Base-by-base conservation (phyloP, 2,329 filamentous ascomycete species). In the Colletotrichum tropicicola region DNA sequence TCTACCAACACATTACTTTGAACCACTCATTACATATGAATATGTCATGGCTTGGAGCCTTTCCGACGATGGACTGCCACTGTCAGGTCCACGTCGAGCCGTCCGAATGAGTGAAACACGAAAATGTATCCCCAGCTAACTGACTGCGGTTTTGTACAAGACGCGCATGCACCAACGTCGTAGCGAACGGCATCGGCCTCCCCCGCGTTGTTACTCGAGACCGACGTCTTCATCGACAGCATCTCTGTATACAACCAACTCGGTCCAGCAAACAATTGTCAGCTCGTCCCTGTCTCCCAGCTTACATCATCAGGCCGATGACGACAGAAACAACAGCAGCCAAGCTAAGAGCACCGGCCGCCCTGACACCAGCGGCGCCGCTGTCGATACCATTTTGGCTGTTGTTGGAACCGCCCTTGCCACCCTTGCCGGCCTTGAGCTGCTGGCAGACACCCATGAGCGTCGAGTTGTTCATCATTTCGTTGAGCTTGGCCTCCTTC, bases 401-500 rank as follows among this genome's bases (percentile, higher is more conserved):
- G 28, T 53, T 55, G 27, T 44, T 41, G 48, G 49, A n/a, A 21
- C 61, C 61, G 15, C 27, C 21, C 30, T 47, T 65, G 35, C 35
- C 61, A 12, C 27, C 28, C 12, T 65, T 61, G 43, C 61, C 61
- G 21, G 21, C 30, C 61, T 65, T 65, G 27, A 49, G 32, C 28
- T 54, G 49, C 57, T 65, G 43, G 67, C 70, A 70, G 41, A 70
- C 35, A 30, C 61, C 58, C 37, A 71, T 64, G 21, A 80, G 73
- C 43, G 78, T 80, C 4, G 72, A 57, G 70, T 80, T 80, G 69
- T 67, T 67, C 69, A 71, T 68, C 69, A 79, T 52, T 28, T 51
- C 63, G 45, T 62, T 63, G 30, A 66, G 59, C 59, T 62, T 63
- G 32, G 23, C 63, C 53, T 62, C 63, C 63, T 48, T 45, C 59